A percentile compares a stretch with the other conserved stretches of the same genome.
phyloP scores from a whole-genome alignment of 225 moss, liverwort and hornwort species.

The Takakia lepidozioides region DNA sequence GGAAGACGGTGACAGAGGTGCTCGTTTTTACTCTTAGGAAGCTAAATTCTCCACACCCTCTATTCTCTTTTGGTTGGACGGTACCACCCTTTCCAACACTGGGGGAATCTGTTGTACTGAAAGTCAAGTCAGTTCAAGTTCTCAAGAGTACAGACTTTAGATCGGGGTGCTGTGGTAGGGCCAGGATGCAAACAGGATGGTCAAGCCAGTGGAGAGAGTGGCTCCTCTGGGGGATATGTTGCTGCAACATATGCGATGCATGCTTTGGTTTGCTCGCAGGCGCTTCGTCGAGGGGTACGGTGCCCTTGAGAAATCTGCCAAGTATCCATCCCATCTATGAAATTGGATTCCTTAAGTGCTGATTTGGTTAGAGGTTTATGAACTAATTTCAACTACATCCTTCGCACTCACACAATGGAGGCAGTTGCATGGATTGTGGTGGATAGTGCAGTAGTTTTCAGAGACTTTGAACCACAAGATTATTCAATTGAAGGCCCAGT shows the following conservation, averaged over 20 bases:
- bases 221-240: slow-evolving; percentile 78
- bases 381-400: too few species aligned
- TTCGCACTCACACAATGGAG: not conserved
- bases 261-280: slow-evolving; percentile 66
- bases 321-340: too few species aligned
- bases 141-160: too few species aligned
- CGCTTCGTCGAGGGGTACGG: slow-evolving; percentile 68
- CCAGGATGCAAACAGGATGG: slow-evolving; percentile 66
- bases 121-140: too few species aligned
- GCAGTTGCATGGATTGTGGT: not conserved
- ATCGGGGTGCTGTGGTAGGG: slow-evolving; percentile 3
- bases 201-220: slow-evolving; percentile 80
- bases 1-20: too few species aligned
- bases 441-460: not conserved
- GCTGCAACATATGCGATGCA: slow-evolving; percentile 78
- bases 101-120: too few species aligned
- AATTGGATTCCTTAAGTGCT: too few species aligned
- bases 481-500: not conserved
- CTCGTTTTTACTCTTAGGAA: too few species aligned
- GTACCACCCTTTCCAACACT: too few species aligned
- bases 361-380: too few species aligned
- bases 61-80: too few species aligned
- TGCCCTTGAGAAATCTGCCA: slow-evolving; percentile 76
- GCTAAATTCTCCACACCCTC: too few species aligned
- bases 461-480: not conserved